phyloP scores from a whole-genome alignment of 768 basidiomycete genomes.

The Rhodotorula taiwanensis region DNA sequence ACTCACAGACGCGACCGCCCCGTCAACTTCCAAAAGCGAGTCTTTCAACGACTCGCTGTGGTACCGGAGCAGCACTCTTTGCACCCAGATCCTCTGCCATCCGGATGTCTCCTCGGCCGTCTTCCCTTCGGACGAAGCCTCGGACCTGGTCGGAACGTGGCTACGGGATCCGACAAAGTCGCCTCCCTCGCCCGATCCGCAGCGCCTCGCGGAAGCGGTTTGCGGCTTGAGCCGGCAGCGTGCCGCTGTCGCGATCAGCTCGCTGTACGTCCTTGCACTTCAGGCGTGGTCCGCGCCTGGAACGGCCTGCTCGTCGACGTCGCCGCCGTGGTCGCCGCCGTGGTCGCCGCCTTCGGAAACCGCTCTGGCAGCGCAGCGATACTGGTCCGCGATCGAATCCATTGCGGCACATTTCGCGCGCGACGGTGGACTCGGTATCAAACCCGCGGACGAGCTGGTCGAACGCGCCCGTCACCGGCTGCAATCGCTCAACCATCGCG shows the following conservation, averaged over 20 bases:
- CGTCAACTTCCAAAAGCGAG: not conserved
- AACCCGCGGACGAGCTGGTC: slow-evolving; percentile 30
- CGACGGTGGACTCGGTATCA: slow-evolving; percentile 17
- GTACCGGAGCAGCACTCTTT: not conserved
- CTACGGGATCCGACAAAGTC: no score
- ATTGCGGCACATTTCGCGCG: not conserved
- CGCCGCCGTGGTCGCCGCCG: not conserved
- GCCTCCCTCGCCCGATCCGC: no score
- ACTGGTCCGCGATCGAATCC: slow-evolving; percentile 14
- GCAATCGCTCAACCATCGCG: not conserved
- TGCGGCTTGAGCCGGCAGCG: no score
- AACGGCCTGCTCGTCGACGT: not conserved
- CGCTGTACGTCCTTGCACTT: slow-evolving; percentile 27
- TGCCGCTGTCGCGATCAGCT: slow-evolving; percentile 24
- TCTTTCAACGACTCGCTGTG: slow-evolving; percentile 6
- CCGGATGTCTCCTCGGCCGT: no score
- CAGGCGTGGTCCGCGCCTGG: not conserved
- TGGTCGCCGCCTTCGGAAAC: not conserved
- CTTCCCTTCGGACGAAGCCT: no score
- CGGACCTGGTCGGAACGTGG: no score
- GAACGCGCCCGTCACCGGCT: slow-evolving; percentile 14
- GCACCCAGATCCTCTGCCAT: no score
- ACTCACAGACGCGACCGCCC: not conserved
- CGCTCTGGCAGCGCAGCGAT: not conserved
- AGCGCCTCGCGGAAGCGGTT: no score